Evolutionary conservation across 164 flowering plant genomes (phyloP), one percentile per base, ranked within the genome.

Genomic region (Cinnamomum micranthum): DNA sequence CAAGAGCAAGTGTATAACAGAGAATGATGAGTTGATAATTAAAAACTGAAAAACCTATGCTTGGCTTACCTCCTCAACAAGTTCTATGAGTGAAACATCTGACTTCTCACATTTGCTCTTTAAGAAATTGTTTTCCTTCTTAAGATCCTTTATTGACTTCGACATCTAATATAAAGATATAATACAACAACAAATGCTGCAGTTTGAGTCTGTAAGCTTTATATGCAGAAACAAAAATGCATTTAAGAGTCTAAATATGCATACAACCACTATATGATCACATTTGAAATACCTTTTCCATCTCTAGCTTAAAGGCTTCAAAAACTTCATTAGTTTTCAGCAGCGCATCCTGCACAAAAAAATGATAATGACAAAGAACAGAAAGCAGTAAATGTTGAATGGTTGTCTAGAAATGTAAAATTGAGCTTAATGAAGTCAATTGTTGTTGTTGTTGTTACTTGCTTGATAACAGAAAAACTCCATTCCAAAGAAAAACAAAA

Each of bases 291-390:
- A 95, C 99, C 97, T 93, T 95, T 82, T 93, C 95, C 79, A 92
- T 93, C 83, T 95, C 97, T 82, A 87, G 89, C 84, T 93, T 95
- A 79, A 93, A 95, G 67, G 99, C 88, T 82, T 91, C 97, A 79
- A 95, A 95, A 20, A 95, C 97, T 74, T 91, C 94, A 77, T 93
- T 93, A 83, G 97, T 95, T 85, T 93, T 93, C 73, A 84, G 22
- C 81, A 93, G 78, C 65, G 99, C 97, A 73, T 95, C 99, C 99
- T 93, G 94, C 83, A 81, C 73, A 76, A 71, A 77, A 31, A 80
- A 55, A 55, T 55, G 17, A 7, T 35, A 55, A 55, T 17, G 20
- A 55, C 17, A 4, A 55, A 55, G 1, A 15, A 55, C 20, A 12
- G 60, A 55, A 55, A 55, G 17, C 19, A 55, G 6, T 55, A 55